A percentile compares a stretch with the other conserved stretches of the same genome.
These are phyloP conservation scores for Hondaea fermentalgiana DNA, from an alignment of 108 stramenopile genomes.

Conservation along the genomic window DNA sequence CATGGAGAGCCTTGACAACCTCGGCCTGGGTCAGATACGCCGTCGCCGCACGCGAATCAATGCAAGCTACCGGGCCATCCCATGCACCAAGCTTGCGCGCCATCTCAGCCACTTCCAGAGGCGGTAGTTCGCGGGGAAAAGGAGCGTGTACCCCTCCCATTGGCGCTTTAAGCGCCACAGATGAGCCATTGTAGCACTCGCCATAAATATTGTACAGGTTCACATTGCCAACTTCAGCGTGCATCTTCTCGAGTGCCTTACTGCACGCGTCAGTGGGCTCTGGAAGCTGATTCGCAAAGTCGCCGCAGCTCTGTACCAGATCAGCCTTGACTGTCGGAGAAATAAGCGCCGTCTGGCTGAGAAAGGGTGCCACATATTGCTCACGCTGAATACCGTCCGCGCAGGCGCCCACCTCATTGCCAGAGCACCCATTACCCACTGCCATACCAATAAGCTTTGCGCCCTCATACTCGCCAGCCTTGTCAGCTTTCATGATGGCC, in stretches of 20 bases:
- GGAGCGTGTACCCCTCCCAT: neutral
- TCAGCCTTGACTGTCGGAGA: neutral
- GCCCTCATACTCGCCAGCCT: neutral
- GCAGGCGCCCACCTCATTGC: slow-evolving; percentile 43
- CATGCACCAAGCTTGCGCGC: neutral
- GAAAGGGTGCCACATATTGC: slow-evolving; percentile 3
- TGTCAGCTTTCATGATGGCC: slow-evolving; percentile 29
- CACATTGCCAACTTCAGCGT: slow-evolving; percentile 23
- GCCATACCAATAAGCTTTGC: slow-evolving; percentile 17
- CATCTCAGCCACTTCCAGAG: neutral
- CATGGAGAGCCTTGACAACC: slow-evolving; percentile 32
- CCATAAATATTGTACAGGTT: slow-evolving; percentile 36
- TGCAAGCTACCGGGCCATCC: slow-evolving; percentile 34
- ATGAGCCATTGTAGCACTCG: slow-evolving; percentile 21
- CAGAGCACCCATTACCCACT: slow-evolving; percentile 46
- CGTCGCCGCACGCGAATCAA: slow-evolving; percentile 20
- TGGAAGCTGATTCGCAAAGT: neutral
- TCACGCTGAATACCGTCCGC: slow-evolving; percentile 16
- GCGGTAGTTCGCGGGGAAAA: neutral
- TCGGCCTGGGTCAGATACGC: slow-evolving; percentile 25
- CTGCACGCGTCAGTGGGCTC: slow-evolving; percentile 1
- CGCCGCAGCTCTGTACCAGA: neutral
- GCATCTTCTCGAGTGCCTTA: slow-evolving; percentile 1
- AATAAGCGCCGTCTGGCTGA: neutral
- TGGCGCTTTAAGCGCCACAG: neutral